A percentile compares a stretch with the other conserved stretches of the same genome.
phyloP scores from a whole-genome alignment of 1,139 yeast species.

The Zygoascus hellenicus region DNA sequence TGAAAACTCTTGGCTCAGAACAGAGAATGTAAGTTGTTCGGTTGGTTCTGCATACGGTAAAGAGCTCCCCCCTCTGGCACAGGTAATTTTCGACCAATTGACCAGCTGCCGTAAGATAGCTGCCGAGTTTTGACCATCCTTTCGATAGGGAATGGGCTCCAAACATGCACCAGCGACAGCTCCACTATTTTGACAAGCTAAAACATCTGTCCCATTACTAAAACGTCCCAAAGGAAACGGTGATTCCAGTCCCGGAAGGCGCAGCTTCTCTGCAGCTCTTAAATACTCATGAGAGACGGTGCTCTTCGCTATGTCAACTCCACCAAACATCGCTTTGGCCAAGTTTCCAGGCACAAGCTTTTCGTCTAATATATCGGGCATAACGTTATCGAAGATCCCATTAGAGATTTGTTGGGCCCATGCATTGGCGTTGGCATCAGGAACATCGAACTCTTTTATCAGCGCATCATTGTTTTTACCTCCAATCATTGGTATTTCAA shows the following conservation, averaged over 20 bases:
- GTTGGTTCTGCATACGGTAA: conserved; percentile 15
- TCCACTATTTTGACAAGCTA: neutral
- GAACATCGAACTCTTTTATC: neutral
- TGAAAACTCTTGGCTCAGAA: conserved; percentile 7
- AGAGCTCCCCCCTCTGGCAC: neutral
- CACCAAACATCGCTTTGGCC: conserved; percentile 42
- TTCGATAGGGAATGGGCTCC: neutral
- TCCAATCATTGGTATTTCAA: conserved; percentile 5
- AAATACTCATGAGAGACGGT: conserved; percentile 21
- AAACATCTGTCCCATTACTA: conserved; percentile 15
- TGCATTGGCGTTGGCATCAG: neutral
- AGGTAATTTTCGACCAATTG: neutral
- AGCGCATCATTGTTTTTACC: neutral
- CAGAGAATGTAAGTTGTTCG: conserved; percentile 17
- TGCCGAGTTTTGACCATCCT: neutral
- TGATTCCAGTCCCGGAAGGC: conserved; percentile 22
- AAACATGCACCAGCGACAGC: no score
- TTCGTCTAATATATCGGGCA: neutral
- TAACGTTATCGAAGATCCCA: neutral
- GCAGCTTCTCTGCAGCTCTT: conserved; percentile 22
- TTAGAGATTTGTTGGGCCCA: conserved; percentile 1
- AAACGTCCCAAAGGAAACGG: conserved; percentile 22
- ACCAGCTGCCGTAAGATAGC: conserved; percentile 5
- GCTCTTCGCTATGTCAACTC: conserved; percentile 26
- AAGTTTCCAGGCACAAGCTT: conserved; percentile 1